These are phyloP conservation scores for Arabidopsis arenosa DNA, from an alignment of 345 rosid species.

Conservation along the genomic window DNA sequence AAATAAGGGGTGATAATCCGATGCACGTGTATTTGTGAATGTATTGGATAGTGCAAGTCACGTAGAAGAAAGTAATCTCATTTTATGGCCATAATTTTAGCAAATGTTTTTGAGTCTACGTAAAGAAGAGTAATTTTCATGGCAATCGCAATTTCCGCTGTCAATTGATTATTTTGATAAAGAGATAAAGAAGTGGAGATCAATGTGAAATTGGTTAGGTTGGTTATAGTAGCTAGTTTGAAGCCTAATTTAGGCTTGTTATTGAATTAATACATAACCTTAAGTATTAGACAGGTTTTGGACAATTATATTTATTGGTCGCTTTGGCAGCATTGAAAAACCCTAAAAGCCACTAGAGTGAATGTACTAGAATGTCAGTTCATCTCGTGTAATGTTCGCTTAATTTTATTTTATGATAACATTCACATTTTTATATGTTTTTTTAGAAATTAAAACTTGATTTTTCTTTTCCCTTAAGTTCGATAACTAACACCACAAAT, in stretches of 20 bases:
- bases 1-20: conserved; percentile 23
- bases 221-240: conserved; percentile 34
- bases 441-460: too few relatives aligned
- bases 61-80: not conserved
- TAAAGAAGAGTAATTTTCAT: conserved; percentile 24
- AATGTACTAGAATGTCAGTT: conserved; percentile 21
- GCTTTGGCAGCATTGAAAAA: conserved; percentile 19
- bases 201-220: conserved; percentile 30
- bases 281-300: conserved; percentile 11
- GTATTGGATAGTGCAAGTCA: conserved; percentile 32
- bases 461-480: too few relatives aligned
- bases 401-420: too few relatives aligned
- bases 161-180: not conserved
- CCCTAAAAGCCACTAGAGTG: conserved; percentile 17
- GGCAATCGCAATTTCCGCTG: not conserved
- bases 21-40: conserved; percentile 39
- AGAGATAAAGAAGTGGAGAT: conserved; percentile 16
- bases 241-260: conserved; percentile 42
- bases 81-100: conserved; percentile 20
- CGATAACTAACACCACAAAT: too few relatives aligned
- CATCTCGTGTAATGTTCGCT: conserved; percentile 14
- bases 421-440: too few relatives aligned
- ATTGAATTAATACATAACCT: conserved; percentile 11
- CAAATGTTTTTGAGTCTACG: conserved; percentile 32
- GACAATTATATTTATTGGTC: conserved; percentile 14